These are phyloP conservation scores for Myrica gale DNA, from an alignment of 306 rosid species.

Conservation along the genomic window DNA sequence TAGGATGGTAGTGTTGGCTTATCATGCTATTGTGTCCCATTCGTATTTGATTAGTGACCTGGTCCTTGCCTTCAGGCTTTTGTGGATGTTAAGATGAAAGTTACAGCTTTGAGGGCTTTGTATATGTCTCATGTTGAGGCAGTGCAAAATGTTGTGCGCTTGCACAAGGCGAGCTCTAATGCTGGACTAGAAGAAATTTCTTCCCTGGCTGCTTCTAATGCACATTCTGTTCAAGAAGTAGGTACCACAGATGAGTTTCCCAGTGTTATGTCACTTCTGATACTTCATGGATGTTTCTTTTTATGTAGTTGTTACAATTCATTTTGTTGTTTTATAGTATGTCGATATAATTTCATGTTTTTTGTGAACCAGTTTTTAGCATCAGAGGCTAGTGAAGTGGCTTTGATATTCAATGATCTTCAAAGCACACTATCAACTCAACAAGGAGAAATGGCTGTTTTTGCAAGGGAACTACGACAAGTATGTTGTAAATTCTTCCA, in stretches of 20 bases:
- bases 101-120: conserved; percentile 54
- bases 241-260: conserved; percentile 10
- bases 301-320: background rate
- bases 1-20: background rate
- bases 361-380: conserved; percentile 61
- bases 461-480: conserved; percentile 73
- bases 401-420: conserved; percentile 63
- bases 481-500: conserved; percentile 28
- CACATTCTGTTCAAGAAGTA: conserved; percentile 73
- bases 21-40: background rate
- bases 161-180: conserved; percentile 75
- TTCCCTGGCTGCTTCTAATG: conserved; percentile 55
- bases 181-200: conserved; percentile 71
- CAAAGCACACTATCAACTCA: conserved; percentile 67
- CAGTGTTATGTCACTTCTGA: background rate
- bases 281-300: background rate
- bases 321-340: background rate
- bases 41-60: background rate
- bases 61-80: conserved; percentile 45
- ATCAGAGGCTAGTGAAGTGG: conserved; percentile 50
- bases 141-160: conserved; percentile 83
- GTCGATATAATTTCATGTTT: background rate
- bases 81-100: conserved; percentile 58
- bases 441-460: conserved; percentile 59
- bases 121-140: conserved; percentile 74